These are phyloP conservation scores for Metarhizium humberi DNA, from an alignment of 2,329 filamentous ascomycete genomes.

Conservation along the genomic window DNA sequence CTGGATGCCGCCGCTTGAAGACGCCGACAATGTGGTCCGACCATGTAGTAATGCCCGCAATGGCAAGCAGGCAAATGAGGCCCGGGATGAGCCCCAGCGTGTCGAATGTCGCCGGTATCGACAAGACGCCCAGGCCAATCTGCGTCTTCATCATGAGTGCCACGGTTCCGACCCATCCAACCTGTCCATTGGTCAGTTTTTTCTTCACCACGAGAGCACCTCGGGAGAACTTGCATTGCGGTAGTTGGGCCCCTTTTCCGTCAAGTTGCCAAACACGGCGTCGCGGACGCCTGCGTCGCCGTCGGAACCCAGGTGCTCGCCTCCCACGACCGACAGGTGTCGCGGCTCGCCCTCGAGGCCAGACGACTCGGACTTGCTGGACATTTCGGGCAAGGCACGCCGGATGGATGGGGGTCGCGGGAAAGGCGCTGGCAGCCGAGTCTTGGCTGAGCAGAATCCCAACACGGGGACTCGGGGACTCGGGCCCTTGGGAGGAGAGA, in stretches of 20 bases:
- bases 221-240: slow-evolving; percentile 14
- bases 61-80: slow-evolving; percentile 29
- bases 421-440: too few species aligned
- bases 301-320: not conserved
- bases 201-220: not conserved
- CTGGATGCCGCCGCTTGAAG: slow-evolving; percentile 40
- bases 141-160: slow-evolving; percentile 38
- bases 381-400: slow-evolving; percentile 1
- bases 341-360: not conserved
- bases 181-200: slow-evolving; percentile 12
- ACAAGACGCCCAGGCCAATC: slow-evolving; percentile 36
- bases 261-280: slow-evolving; percentile 21
- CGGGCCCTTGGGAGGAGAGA: too few species aligned
- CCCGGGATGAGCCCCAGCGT: slow-evolving; percentile 37
- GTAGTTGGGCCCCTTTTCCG: slow-evolving; percentile 20
- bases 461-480: too few species aligned
- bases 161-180: slow-evolving; percentile 33
- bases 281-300: slow-evolving; percentile 10
- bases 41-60: slow-evolving; percentile 37
- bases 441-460: too few species aligned
- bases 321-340: not conserved
- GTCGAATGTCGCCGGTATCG: slow-evolving; percentile 36
- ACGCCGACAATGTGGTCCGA: slow-evolving; percentile 36
- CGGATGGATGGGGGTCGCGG: too few species aligned
- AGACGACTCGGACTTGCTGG: not conserved